Conservation (phyloP, 2,329 filamentous ascomycete species). For the Emmonsia crescens region DNA sequence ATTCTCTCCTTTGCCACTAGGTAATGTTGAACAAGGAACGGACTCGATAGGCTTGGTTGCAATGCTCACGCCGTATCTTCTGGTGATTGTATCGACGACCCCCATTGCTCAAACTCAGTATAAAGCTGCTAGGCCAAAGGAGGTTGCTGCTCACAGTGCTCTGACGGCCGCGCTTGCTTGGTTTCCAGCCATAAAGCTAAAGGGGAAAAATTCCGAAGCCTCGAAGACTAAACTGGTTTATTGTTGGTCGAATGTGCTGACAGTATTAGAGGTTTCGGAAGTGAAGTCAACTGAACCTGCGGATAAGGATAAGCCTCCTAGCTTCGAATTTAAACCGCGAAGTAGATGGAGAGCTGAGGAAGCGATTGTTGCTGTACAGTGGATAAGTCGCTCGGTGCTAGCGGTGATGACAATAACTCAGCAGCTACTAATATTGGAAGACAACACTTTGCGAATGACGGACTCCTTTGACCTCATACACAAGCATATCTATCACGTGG, state of each 20-base stretch:
- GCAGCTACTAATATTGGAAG: slow-evolving; percentile 82
- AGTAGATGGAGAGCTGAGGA: slow-evolving; percentile 91
- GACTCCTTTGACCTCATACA: slow-evolving; percentile 88
- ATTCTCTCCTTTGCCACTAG: slow-evolving; percentile 79
- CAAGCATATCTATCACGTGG: slow-evolving; percentile 83
- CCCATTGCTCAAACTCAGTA: slow-evolving; percentile 93
- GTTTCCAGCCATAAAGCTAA: slow-evolving; percentile 93
- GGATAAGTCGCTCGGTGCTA: slow-evolving; percentile 87
- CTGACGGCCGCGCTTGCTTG: slow-evolving; percentile 91
- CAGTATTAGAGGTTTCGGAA: slow-evolving; percentile 79
- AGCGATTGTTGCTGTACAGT: slow-evolving; percentile 90
- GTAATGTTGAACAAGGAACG: slow-evolving; percentile 83
- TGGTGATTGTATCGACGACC: slow-evolving; percentile 95
- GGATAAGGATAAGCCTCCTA: slow-evolving; percentile 66
- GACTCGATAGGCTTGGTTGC: slow-evolving; percentile 85
- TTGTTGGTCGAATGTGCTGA: slow-evolving; percentile 97
- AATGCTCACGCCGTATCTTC: slow-evolving; percentile 85
- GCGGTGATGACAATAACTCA: slow-evolving; percentile 91
- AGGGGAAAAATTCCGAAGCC: slow-evolving; percentile 56
- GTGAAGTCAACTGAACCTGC: slow-evolving; percentile 44
- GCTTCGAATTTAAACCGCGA: slow-evolving; percentile 67
- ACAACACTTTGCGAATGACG: slow-evolving; percentile 77
- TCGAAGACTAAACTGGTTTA: slow-evolving; percentile 80
- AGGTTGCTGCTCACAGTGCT: slow-evolving; percentile 77
- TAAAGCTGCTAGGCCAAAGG: slow-evolving; percentile 83